Evolutionary conservation across 1,284 basidiomycete genomes (phyloP).

Genomic region (Tranzscheliella williamsii): DNA sequence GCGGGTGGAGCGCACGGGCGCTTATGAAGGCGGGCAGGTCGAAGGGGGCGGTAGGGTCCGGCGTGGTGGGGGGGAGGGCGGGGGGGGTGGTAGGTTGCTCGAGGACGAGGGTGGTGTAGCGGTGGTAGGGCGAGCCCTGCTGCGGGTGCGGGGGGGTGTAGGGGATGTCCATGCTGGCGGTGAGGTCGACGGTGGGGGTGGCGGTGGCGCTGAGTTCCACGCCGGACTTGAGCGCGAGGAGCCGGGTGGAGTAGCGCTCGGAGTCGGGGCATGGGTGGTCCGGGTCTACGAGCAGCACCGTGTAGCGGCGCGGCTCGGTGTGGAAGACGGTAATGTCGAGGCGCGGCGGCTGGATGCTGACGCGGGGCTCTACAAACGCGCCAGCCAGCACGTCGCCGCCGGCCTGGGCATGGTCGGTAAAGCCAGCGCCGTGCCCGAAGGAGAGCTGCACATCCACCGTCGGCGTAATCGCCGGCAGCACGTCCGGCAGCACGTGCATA

Average conservation of each 20-base stretch:
- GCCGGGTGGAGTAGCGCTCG: slow-evolving; percentile 71
- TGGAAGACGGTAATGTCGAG: slow-evolving; percentile 78
- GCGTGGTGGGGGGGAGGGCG: neutral
- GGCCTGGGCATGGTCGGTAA: slow-evolving; percentile 61
- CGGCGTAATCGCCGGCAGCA: slow-evolving; percentile 74
- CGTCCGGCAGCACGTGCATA: slow-evolving; percentile 87
- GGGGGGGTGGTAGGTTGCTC: slow-evolving; percentile 65
- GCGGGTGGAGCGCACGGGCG: slow-evolving; percentile 66
- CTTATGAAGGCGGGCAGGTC: slow-evolving; percentile 70
- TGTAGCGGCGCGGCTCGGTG: slow-evolving; percentile 79
- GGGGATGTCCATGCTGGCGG: slow-evolving; percentile 65
- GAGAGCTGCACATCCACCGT: slow-evolving; percentile 73
- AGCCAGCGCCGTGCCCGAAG: slow-evolving; percentile 63
- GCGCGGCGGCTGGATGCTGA: slow-evolving; percentile 71
- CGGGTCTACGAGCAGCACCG: slow-evolving; percentile 84
- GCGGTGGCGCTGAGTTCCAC: slow-evolving; percentile 54
- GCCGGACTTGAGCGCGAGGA: slow-evolving; percentile 81
- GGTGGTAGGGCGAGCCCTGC: slow-evolving; percentile 79
- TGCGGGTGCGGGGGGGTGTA: slow-evolving; percentile 88
- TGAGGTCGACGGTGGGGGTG: slow-evolving; percentile 64
- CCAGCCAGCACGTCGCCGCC: slow-evolving; percentile 73
- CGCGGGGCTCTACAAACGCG: slow-evolving; percentile 35
- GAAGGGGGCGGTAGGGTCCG: slow-evolving; percentile 67
- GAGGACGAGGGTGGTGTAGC: slow-evolving; percentile 76
- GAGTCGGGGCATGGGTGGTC: slow-evolving; percentile 77